A percentile compares a stretch with the other conserved stretches of the same genome.
phyloP scores from a whole-genome alignment of 305 asterid genomes.

The Solanum hybrid region DNA sequence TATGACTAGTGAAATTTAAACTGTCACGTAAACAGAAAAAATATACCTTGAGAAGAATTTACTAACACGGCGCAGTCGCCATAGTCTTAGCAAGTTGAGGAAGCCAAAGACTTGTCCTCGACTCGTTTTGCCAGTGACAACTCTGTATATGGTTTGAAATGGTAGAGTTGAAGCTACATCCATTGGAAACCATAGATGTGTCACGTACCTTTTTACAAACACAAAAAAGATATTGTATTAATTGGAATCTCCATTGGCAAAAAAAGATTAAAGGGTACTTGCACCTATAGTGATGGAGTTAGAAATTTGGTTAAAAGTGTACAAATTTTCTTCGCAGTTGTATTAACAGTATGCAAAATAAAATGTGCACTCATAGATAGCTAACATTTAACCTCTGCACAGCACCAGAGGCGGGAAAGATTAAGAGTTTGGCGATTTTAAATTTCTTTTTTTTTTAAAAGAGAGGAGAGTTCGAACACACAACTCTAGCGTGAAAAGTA shows the following conservation, averaged over 20 bases:
- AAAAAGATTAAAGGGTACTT: background rate
- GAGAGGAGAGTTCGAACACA: too few species aligned
- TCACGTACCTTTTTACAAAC: constrained; percentile 37
- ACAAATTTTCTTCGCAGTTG: too few species aligned
- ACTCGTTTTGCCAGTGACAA: constrained; percentile 38
- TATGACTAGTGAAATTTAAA: background rate
- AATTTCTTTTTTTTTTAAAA: too few species aligned
- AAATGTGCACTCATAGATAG: background rate
- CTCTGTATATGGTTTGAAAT: constrained; percentile 47
- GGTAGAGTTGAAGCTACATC: constrained; percentile 95
- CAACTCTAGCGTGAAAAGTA: too few species aligned
- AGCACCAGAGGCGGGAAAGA: too few species aligned
- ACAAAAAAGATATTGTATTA: background rate
- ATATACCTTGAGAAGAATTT: constrained; percentile 72
- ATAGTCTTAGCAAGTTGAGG: constrained; percentile 87
- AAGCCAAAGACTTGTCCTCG: constrained; percentile 55
- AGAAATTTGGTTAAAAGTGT: background rate
- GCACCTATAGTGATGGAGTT: background rate
- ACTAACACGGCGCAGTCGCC: constrained; percentile 95
- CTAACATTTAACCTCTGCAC: background rate
- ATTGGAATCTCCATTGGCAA: background rate
- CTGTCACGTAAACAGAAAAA: background rate
- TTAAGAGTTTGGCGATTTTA: too few species aligned
- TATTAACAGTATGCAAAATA: background rate
- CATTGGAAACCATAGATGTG: constrained; percentile 68